Evolutionary conservation across 306 rosid genomes (phyloP).

Genomic region (Trifolium fragiferum): DNA sequence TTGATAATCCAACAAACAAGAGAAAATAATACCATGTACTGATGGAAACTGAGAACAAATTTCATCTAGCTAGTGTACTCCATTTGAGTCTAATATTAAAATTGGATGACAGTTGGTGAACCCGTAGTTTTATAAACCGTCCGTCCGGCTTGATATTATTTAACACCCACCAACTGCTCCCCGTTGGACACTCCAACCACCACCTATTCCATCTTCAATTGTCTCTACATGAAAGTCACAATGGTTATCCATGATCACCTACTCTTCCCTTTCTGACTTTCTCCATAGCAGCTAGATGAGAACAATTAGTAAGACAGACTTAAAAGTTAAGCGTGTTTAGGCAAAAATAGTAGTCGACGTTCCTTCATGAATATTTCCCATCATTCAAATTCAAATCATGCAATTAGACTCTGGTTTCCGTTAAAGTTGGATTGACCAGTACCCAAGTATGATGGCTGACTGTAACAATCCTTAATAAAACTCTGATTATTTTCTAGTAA

Average conservation of each 20-base stretch:
- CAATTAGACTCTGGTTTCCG: too few relatives aligned
- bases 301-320: background rate
- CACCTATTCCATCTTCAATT: background rate
- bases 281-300: background rate
- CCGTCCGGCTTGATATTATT: background rate
- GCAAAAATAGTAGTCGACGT: background rate
- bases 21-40: too few relatives aligned
- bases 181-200: background rate
- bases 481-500: background rate
- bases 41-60: too few relatives aligned
- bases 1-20: too few relatives aligned
- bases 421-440: too few relatives aligned
- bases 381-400: background rate
- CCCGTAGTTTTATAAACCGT: background rate
- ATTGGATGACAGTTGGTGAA: constrained; percentile 7
- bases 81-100: background rate
- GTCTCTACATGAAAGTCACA: background rate
- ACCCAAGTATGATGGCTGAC: background rate
- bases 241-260: background rate
- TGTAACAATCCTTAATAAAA: background rate
- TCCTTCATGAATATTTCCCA: background rate
- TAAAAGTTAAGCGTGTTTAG: background rate
- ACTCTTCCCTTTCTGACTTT: background rate
- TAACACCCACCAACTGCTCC: background rate
- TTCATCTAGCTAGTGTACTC: background rate